A percentile compares a stretch with the other conserved stretches of the same genome.
Conservation (phyloP, 2,329 filamentous ascomycete species). For the Paecilomyces sp. region DNA sequence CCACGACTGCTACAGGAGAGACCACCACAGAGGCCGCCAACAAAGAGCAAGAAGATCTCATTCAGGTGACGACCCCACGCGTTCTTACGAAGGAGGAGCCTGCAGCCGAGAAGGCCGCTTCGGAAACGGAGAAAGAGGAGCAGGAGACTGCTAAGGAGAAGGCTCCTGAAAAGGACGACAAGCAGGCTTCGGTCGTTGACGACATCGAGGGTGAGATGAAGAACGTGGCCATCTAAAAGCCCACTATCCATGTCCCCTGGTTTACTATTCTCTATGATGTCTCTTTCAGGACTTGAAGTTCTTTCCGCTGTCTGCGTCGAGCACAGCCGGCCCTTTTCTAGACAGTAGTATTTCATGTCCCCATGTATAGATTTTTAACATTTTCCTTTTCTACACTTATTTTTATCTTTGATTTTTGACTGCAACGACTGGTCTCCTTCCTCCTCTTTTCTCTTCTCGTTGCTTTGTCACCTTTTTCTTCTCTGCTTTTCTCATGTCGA, state of each 20-base stretch:
- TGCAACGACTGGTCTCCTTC: conserved; percentile 4
- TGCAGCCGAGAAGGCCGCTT: background rate
- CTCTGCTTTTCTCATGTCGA: conserved; percentile 1
- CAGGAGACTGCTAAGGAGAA: conserved; percentile 25
- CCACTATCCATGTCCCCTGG: conserved; percentile 6
- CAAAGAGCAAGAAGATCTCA: conserved; percentile 29
- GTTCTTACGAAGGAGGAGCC: conserved; percentile 9
- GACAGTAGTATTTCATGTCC: background rate
- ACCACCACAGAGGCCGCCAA: conserved; percentile 23
- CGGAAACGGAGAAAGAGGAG: conserved; percentile 7
- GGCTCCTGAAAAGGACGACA: conserved; percentile 20
- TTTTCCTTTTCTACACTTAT: conserved; percentile 6
- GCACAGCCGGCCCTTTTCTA: background rate
- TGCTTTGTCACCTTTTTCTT: conserved; percentile 19
- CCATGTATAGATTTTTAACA: conserved; percentile 2
- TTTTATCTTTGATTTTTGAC: conserved; percentile 6
- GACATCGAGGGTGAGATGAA: conserved; percentile 40
- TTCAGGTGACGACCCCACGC: conserved; percentile 31
- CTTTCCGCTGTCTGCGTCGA: background rate
- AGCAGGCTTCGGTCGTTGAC: conserved; percentile 18
- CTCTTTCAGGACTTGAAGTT: background rate
- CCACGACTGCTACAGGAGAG: conserved; percentile 23
- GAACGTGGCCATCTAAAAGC: conserved; percentile 37
- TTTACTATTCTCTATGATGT: background rate
- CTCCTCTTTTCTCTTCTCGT: conserved; percentile 11